These are phyloP conservation scores for Coccomyxa sp. DNA, from an alignment of 139 green algal species.

Conservation along the genomic window DNA sequence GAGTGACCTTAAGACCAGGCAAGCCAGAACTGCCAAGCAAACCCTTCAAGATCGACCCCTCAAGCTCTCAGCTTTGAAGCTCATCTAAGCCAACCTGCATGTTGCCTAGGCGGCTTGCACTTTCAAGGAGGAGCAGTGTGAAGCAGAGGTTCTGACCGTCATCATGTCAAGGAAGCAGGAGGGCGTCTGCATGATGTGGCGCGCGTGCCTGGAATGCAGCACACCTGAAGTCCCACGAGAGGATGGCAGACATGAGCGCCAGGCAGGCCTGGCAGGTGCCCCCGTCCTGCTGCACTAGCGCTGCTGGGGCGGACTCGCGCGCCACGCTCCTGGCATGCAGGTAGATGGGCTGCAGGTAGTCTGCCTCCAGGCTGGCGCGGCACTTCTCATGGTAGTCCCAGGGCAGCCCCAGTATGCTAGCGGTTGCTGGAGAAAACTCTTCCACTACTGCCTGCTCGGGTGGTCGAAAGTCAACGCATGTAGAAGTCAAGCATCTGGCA, in stretches of 20 bases:
- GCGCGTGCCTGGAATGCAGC: no score
- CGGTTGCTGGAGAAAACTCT: constrained; percentile 72
- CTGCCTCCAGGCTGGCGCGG: constrained; percentile 50
- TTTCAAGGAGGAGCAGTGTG: no score
- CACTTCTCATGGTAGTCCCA: constrained; percentile 81
- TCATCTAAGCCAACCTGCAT: no score
- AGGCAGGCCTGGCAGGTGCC: constrained; percentile 51
- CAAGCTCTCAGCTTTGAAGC: no score
- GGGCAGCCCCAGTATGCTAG: constrained; percentile 63
- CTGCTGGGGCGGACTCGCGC: constrained; percentile 17
- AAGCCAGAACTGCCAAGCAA: no score
- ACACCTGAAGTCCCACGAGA: constrained; percentile 75
- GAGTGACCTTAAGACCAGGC: no score
- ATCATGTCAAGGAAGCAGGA: no score
- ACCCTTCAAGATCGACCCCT: no score
- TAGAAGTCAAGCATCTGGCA: not conserved
- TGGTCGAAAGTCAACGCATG: not conserved
- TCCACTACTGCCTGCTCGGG: constrained; percentile 56
- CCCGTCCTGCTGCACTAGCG: constrained; percentile 34
- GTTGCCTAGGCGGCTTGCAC: no score
- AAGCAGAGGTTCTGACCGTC: no score
- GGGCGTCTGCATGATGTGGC: no score
- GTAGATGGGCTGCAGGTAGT: constrained; percentile 67
- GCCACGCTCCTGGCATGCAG: constrained; percentile 44
- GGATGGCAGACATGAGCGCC: constrained; percentile 57